phyloP scores from a whole-genome alignment of 257 asterid genomes.

The Gynochthodes officinalis region DNA sequence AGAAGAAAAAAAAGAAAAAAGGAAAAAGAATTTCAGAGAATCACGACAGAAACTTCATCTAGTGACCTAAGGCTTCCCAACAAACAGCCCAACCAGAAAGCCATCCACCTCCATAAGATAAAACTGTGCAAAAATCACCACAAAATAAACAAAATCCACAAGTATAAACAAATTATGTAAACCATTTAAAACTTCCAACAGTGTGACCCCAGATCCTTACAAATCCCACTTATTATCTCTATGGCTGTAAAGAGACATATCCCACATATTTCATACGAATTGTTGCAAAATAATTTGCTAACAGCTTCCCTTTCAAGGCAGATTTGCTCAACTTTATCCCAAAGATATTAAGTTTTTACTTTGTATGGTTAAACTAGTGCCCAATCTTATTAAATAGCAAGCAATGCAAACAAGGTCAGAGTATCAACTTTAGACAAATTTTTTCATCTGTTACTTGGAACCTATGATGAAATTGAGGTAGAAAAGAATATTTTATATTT shows the following conservation, averaged over 20 bases:
- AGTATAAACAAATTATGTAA: too few species aligned
- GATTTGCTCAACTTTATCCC: background rate
- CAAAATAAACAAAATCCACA: too few species aligned
- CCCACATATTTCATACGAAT: background rate
- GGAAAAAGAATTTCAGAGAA: too few species aligned
- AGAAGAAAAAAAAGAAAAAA: too few species aligned
- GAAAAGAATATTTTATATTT: background rate
- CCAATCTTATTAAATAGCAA: background rate
- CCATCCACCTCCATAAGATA: too few species aligned
- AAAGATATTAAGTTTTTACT: background rate
- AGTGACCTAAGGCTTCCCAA: too few species aligned
- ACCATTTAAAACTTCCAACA: too few species aligned
- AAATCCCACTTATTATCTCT: background rate
- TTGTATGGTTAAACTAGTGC: background rate
- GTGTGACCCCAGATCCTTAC: too few species aligned
- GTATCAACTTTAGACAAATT: background rate
- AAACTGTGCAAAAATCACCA: too few species aligned
- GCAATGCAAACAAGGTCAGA: background rate
- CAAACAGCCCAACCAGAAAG: too few species aligned
- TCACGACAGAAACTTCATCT: too few species aligned
- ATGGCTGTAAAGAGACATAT: conserved; percentile 1
- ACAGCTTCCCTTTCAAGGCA: background rate
- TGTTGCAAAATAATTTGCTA: background rate
- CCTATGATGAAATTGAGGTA: background rate
- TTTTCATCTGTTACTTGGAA: background rate